phyloP scores from a whole-genome alignment of 164 flowering plant genomes.

The Piper longum region DNA sequence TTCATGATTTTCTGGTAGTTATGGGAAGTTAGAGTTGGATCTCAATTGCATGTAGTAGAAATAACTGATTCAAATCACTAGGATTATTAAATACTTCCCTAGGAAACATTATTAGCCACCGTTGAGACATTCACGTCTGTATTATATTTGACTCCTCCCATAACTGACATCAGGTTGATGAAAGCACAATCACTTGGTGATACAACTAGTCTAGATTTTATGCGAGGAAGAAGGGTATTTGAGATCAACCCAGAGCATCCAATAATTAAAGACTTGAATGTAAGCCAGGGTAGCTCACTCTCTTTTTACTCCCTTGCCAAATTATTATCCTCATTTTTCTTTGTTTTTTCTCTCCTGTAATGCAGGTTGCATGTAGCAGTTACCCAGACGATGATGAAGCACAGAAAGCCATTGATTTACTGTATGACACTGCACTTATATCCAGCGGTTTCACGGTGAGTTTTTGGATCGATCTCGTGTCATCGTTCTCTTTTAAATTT shows the following conservation, averaged over 20 bases:
- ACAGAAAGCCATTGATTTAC: constrained; percentile 9
- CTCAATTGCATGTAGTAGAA: no score
- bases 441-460: constrained; percentile 15
- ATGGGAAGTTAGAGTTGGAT: no score
- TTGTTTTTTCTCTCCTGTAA: constrained; percentile 31
- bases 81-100: no score
- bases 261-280: constrained; percentile 12
- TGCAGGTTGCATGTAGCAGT: constrained; percentile 5
- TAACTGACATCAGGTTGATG: constrained; percentile 7
- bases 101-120: no score
- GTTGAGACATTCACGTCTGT: neutral
- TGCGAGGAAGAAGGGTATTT: constrained; percentile 14
- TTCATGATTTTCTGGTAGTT: neutral
- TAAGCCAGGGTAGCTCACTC: neutral
- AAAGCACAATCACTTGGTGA: constrained; percentile 15
- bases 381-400: constrained; percentile 10
- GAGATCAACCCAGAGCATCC: constrained; percentile 14
- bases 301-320: no score
- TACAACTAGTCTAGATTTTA: constrained; percentile 10
- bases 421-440: constrained; percentile 10
- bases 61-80: no score
- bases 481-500: neutral
- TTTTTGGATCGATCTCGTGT: neutral
- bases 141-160: neutral
- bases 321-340: neutral